Evolutionary conservation across 2,329 filamentous ascomycete genomes (phyloP), one percentile per base, ranked within the genome.

Genomic region (Xylaria sp.): DNA sequence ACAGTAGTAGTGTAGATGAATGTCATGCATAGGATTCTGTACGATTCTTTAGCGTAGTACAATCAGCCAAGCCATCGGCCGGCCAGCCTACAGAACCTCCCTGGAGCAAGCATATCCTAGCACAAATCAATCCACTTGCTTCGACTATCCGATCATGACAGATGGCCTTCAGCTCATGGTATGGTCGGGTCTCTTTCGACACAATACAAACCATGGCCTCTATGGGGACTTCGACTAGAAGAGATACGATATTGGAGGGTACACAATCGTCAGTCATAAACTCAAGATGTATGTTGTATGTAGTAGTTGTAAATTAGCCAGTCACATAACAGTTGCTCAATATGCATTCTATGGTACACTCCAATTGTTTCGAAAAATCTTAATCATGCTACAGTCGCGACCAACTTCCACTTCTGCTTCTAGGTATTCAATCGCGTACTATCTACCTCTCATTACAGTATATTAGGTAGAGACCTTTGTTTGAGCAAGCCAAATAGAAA

Each of bases 401-500:
- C 31, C 25, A 28, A 23, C 28, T 39, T 63, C n/a, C 41, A 46
- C 48, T 15, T 51, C 44, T 50, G 31, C 39, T 18, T 12, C 5
- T 20, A 23, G 18, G 52, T 51, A 8, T 37, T 48, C 28, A 39
- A 55, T 7, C 34, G 41, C 28, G 51, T 23, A 34, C 18, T 23
- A n/a, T 41, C 28, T 63, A 55, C 28, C 48, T 50, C 51, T 37
- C 34, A 55, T n/a, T 46, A 46, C 23, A 56, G 20, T 58, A 59
- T 63, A 66, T 62, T 28, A 63, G 50, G 54, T 56, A 39, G 12
- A 59, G 23, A 20, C 25, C 37, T 31, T n/a, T 46, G 18, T 41
- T 56, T 48, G 50, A 39, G 39, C 55, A 25, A 57, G 34, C 55
- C 67, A 34, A 48, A 12, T 34, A 8, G 18, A 28, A 69, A 71